Base-by-base conservation (phyloP, 345 rosid genomes). In the Salix arbutifolia region DNA sequence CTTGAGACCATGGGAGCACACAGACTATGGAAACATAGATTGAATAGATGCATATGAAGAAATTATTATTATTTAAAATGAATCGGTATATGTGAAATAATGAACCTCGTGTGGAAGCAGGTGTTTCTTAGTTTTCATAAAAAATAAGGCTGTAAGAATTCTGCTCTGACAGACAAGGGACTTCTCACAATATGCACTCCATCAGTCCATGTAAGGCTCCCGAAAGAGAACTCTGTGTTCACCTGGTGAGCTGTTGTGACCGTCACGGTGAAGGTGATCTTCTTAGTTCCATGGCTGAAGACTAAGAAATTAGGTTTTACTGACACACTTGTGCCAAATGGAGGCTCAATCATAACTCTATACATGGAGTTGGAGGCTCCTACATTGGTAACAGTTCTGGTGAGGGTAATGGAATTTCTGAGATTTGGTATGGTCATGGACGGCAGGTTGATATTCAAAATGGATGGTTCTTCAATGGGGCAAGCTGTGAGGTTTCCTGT, bases 351-450 rank as follows among this genome's bases (percentile, higher is more conserved):
- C 69, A 68, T 74, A 0, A 86, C 85, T 81, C 46, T 80, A 38
- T 89, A 90, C 31, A 76, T 79, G 11, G 91, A 88, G 5, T 46
- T 60, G 0, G 85, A 71, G 60, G 73, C 65, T 58, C 94, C 94
- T 1, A 84, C 89, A 46, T 91, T 91, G 18, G 85, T 91, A n/a
- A 91, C 90, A 0, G 84, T 86, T 80, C 94, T 76, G 8, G 86
- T 83, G n/a, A 91, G 53, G 18, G 78, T 86, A 8, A 75, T 14
- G 0, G 81, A 66, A 23, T 71, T 73, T 77, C 74, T 78, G 0
- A 91, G 90, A 68, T 77, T 82, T 28, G 94, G 91, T 66, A 91
- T 79, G 42, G 90, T 89, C 73, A 91, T 85, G 72, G 93, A 87
- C 28, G 96, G 91, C n/a, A 91, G 74, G 68, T 91, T 91, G 11